These are phyloP conservation scores for Curvularia eragrostidis DNA, from an alignment of 2,329 filamentous ascomycete genomes.

Conservation along the genomic window DNA sequence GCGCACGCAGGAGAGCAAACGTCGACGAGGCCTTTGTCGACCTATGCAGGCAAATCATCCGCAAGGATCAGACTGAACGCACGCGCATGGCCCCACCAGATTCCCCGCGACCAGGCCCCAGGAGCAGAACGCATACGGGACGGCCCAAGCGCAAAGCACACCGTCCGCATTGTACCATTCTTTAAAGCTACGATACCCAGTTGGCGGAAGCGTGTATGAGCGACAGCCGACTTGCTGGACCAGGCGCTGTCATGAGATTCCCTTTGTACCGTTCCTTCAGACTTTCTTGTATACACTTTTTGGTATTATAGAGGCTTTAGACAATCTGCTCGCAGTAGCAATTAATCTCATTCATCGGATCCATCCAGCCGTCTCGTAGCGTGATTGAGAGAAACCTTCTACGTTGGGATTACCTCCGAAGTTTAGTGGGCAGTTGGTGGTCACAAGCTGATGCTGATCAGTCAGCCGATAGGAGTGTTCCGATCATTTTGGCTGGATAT, in stretches of 20 bases:
- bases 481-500: background rate
- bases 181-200: slow-evolving; percentile 37
- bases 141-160: slow-evolving; percentile 22
- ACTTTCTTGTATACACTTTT: slow-evolving; percentile 14
- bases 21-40: slow-evolving; percentile 91
- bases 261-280: slow-evolving; percentile 13
- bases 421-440: background rate
- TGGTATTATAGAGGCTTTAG: slow-evolving; percentile 31
- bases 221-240: slow-evolving; percentile 34
- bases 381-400: background rate
- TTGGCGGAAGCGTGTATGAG: slow-evolving; percentile 20
- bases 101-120: slow-evolving; percentile 20
- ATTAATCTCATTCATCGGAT: slow-evolving; percentile 20
- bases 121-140: slow-evolving; percentile 16
- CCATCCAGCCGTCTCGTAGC: background rate
- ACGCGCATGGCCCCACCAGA: slow-evolving; percentile 27
- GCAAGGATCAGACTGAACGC: slow-evolving; percentile 66
- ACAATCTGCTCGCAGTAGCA: slow-evolving; percentile 28
- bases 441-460: background rate
- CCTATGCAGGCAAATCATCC: slow-evolving; percentile 81
- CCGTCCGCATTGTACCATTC: slow-evolving; percentile 38
- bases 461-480: background rate
- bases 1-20: slow-evolving; percentile 80
- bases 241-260: slow-evolving; percentile 23
- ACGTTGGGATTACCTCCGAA: background rate